Base-by-base conservation (phyloP, 495 filamentous ascomycete species). In the Lepraria neglecta region DNA sequence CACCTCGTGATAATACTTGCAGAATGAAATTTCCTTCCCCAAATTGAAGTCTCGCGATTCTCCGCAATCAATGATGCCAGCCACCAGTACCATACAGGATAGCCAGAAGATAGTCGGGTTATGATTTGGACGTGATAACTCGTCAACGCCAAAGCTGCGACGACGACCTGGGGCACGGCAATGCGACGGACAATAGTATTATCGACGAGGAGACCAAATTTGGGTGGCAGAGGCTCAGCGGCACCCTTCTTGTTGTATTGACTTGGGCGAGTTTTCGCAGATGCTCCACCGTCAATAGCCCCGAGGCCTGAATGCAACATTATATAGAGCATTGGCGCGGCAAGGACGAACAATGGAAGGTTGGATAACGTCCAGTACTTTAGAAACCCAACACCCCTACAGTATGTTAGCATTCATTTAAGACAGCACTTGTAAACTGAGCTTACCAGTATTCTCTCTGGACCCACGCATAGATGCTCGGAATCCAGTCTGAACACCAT, bases 51-150 rank as follows among this genome's bases (percentile, higher is more conserved):
- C 40, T 63, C n/a, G 10, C 45, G 7, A 40, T 66, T 59, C 57
- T 64, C 66, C 27, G 70, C 30, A n/a, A 74, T 73, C 47, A 68
- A 69, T 35, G 72, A 80, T 30, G 78, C 85, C 44, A 92, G 50
- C 77, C 85, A 94, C 83, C 88, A 88, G 69, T 96, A 91, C 90
- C 90, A 95, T 30, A 97, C 67, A 33, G 90, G 87, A 73, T 91
- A 97, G 0, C 87, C 91, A 0, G 92, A 96, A 3, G 89, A 87
- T 17, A 98, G 84, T 35, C 94, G 80, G 43, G 87, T 94, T 64
- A 97, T 86, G 60, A 97, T 95, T 72, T 98, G 94, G 14, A 96
- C 87, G 65, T 98, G 94, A 65, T 92, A 95, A 52, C 72, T 88
- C 10, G 85, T 87, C 30, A 92, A 66, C 9, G 90, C 88, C 65